A percentile compares a stretch with the other conserved stretches of the same genome.
Evolutionary conservation across 2,329 filamentous ascomycete genomes (phyloP).

Genomic region (Penicillium frequentans): DNA sequence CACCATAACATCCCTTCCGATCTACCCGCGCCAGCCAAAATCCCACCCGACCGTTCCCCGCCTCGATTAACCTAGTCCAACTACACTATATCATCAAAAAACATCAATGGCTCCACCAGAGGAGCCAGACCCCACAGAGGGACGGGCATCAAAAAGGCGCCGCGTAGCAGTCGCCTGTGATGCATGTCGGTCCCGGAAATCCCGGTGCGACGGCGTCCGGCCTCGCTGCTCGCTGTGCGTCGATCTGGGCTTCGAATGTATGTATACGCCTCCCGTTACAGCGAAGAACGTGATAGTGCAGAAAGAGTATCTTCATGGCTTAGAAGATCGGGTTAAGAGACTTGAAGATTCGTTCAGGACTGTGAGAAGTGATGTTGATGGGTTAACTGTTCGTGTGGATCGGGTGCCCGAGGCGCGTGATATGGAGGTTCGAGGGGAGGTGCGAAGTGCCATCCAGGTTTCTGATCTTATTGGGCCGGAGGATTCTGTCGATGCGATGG

Average conservation of each 20-base stretch:
- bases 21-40: not conserved
- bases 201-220: constrained; percentile 45
- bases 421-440: not conserved
- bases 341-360: constrained; percentile 26
- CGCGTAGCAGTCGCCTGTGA: constrained; percentile 43
- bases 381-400: constrained; percentile 2
- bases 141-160: constrained; percentile 31
- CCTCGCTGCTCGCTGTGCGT: constrained; percentile 46
- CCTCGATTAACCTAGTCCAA: not conserved
- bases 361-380: constrained; percentile 10
- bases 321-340: constrained; percentile 29
- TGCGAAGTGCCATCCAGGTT: not conserved
- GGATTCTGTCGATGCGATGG: constrained; percentile 38
- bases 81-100: not conserved
- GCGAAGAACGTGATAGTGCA: constrained; percentile 41
- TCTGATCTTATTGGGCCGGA: constrained; percentile 17
- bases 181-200: constrained; percentile 38
- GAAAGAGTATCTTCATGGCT: constrained; percentile 35
- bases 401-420: not conserved
- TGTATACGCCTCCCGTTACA: constrained; percentile 40
- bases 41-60: not conserved
- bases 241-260: constrained; percentile 46
- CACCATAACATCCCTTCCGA: not conserved
- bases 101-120: constrained; percentile 5
- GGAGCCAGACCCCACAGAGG: not conserved